Base-by-base conservation (phyloP, 306 rosid species). In the Quillaja saponaria region DNA sequence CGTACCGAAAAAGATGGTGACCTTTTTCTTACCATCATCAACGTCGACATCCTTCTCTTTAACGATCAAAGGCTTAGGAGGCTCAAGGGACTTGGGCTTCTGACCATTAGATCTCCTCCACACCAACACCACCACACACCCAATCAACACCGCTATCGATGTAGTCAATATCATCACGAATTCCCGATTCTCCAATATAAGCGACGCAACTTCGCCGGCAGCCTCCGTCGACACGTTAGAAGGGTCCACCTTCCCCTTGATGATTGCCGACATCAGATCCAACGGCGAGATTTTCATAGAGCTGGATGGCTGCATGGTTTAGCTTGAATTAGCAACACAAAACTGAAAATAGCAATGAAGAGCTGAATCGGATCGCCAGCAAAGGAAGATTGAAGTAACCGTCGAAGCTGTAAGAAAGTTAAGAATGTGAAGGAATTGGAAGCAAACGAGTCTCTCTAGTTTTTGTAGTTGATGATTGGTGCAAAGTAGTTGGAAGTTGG, bases 1-100 rank as follows among this genome's bases (percentile, higher is more conserved):
- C 10, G 99, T 94, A 15, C 99, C 99, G 45, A 85, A 94, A 84
- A 94, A 90, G 82, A 94, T 62, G 15, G 91, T 83, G 55, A 90
- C 91, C 79, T 90, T 90, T 69, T 80, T 90, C 42, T 65, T 80
- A 10, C 99, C 99, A 34, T 86, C 96, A 10, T 90, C 99, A 2
- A 61, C 64, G 40, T 87, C 99, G 19, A 57, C 44, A 50, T 87
- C 94, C 0, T 75, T 69, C 18, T 49, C 67, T 55, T 64, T 74
- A 10, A 76, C 65, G 38, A 77, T 15, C 37, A 81, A 0, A 42
- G 80, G 95, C 77, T 67, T 87, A 0, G 83, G 95, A 13, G 40
- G 70, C 80, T 74, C 90, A 5, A 80, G 6, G 6, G 65, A 17
- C 46, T 54, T 76, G 0, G 72, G 10, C 64, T 80, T 91, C 44